Conservation (phyloP, 345 rosid species). For the Pistacia atlantica region DNA sequence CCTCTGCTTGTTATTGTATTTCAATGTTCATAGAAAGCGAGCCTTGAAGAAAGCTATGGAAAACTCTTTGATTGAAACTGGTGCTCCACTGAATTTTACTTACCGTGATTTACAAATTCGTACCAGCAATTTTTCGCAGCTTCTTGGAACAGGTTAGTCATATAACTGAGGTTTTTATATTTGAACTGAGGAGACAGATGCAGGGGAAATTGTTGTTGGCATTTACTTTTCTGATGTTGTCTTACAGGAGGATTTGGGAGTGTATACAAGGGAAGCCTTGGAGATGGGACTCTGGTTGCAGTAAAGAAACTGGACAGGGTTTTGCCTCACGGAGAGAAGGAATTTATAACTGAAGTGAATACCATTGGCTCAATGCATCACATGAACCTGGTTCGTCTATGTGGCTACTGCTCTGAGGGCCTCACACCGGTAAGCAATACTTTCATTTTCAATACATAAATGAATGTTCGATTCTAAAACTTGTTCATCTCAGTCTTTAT, state of each 20-base stretch:
- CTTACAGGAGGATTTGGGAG: slow-evolving; percentile 79
- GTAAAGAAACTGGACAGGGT: slow-evolving; percentile 72
- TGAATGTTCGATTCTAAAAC: no score
- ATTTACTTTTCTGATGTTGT: background rate
- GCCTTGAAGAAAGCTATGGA: slow-evolving; percentile 52
- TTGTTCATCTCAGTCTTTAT: no score
- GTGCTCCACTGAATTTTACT: slow-evolving; percentile 70
- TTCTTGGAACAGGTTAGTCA: slow-evolving; percentile 76
- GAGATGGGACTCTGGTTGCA: slow-evolving; percentile 53
- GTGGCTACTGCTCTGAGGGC: slow-evolving; percentile 78
- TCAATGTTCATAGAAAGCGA: slow-evolving; percentile 60
- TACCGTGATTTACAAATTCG: slow-evolving; percentile 70
- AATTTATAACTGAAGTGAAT: slow-evolving; percentile 79
- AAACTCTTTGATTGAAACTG: slow-evolving; percentile 52
- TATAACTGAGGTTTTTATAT: background rate
- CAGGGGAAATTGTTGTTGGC: slow-evolving; percentile 1
- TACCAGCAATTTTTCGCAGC: slow-evolving; percentile 64
- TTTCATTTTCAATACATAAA: background rate
- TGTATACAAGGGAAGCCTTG: slow-evolving; percentile 67
- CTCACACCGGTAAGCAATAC: slow-evolving; percentile 54
- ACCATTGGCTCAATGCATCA: slow-evolving; percentile 93
- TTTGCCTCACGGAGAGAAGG: slow-evolving; percentile 71
- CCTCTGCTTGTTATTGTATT: slow-evolving; percentile 66
- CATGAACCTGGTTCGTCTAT: slow-evolving; percentile 70
- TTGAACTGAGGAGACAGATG: slow-evolving; percentile 10